A percentile compares a stretch with the other conserved stretches of the same genome.
Evolutionary conservation across 2,329 filamentous ascomycete species (phyloP).

Genomic region (Zelopaecilomyces penicillatus): DNA sequence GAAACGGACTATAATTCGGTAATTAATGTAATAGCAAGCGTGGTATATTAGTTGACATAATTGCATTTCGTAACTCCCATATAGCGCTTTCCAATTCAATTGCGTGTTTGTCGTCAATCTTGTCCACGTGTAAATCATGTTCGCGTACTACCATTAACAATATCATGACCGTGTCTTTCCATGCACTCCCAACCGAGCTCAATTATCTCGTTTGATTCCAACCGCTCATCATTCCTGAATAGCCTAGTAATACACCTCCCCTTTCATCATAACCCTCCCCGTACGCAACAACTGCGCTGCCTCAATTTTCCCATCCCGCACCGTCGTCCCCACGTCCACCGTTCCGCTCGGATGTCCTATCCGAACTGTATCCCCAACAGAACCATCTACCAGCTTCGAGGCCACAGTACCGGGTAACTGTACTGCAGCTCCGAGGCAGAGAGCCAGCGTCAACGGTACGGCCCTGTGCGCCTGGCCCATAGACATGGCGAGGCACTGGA

Average conservation of each 20-base stretch:
- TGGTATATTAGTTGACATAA: too few species aligned
- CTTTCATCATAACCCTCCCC: slow-evolving; percentile 41
- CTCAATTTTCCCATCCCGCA: slow-evolving; percentile 29
- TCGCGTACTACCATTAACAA: too few species aligned
- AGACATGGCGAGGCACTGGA: slow-evolving; percentile 41
- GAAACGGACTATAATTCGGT: not conserved
- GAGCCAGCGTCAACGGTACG: slow-evolving; percentile 45
- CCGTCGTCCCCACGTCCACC: slow-evolving; percentile 36
- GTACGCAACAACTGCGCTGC: slow-evolving; percentile 39
- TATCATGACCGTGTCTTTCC: too few species aligned
- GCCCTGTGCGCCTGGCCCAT: slow-evolving; percentile 50
- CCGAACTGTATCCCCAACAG: slow-evolving; percentile 21
- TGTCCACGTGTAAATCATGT: too few species aligned
- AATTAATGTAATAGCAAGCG: not conserved
- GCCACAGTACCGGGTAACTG: slow-evolving; percentile 37
- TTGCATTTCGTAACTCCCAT: too few species aligned
- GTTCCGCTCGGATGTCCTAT: slow-evolving; percentile 40
- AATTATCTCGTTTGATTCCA: too few species aligned
- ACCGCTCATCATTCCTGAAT: not conserved
- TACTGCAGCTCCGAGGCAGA: slow-evolving; percentile 42
- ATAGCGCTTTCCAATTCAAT: too few species aligned
- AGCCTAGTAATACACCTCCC: slow-evolving; percentile 34
- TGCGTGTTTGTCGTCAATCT: too few species aligned
- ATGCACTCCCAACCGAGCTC: too few species aligned
- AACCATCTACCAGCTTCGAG: slow-evolving; percentile 18